These are phyloP conservation scores for Epichloe gansuensis DNA, from an alignment of 2,329 filamentous ascomycete genomes.

Conservation along the genomic window DNA sequence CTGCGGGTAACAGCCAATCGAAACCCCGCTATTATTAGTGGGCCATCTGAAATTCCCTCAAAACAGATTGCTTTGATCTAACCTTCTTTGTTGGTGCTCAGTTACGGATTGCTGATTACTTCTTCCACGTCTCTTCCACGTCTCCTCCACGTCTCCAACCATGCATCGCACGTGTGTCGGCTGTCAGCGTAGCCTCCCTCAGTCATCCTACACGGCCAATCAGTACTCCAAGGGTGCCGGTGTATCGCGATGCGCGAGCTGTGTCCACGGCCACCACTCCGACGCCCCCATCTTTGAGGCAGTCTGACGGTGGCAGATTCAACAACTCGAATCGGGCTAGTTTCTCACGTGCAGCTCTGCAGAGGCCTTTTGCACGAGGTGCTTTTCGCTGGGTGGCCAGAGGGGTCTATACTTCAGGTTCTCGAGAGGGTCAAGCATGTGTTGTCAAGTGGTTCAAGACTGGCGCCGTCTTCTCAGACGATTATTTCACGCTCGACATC, in stretches of 20 bases:
- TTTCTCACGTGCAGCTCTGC: neutral
- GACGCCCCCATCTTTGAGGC: neutral
- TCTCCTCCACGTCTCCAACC: neutral
- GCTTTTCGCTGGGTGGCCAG: slow-evolving; percentile 9
- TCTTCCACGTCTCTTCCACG: neutral
- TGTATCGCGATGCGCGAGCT: slow-evolving; percentile 2
- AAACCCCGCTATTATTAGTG: too few relatives aligned
- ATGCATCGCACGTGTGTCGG: neutral
- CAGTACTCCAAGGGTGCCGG: slow-evolving; percentile 5
- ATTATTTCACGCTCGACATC: slow-evolving; percentile 26
- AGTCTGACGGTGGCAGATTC: slow-evolving; percentile 8
- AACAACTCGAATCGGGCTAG: neutral
- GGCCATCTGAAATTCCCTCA: too few relatives aligned
- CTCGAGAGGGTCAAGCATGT: slow-evolving; percentile 19
- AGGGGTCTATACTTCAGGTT: slow-evolving; percentile 18
- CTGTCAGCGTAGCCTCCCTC: neutral
- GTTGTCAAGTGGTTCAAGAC: slow-evolving; percentile 28
- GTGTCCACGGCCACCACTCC: slow-evolving; percentile 7
- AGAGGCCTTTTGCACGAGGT: slow-evolving; percentile 7
- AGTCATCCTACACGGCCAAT: neutral
- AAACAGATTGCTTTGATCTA: too few relatives aligned
- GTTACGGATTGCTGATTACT: too few relatives aligned
- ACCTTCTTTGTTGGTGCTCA: too few relatives aligned
- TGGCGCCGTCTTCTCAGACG: slow-evolving; percentile 18
- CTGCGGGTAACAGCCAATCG: too few relatives aligned